Evolutionary conservation across 2,329 filamentous ascomycete genomes (phyloP).

Genomic region (Penicillium paneum): DNA sequence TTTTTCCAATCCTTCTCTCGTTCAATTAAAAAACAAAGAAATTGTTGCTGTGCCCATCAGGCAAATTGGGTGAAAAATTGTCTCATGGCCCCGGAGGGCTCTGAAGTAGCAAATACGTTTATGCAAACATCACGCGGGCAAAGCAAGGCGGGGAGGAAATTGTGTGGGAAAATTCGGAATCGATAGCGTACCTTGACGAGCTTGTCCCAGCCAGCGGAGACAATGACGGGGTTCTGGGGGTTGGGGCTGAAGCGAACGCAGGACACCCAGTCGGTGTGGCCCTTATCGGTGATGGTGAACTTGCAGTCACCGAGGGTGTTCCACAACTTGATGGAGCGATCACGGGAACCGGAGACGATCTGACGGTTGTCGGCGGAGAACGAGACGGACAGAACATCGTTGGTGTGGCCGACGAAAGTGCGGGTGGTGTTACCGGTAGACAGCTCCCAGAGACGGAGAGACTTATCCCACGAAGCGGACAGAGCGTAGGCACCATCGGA

Average conservation of each 20-base stretch:
- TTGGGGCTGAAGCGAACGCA: conserved; percentile 99
- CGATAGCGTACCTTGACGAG: conserved; percentile 87
- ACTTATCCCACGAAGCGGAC: conserved; percentile 99
- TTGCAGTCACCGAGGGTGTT: conserved; percentile 99
- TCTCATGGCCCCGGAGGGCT: conserved; percentile 93
- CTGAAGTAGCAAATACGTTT: conserved; percentile 99
- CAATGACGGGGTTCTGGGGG: conserved; percentile 99
- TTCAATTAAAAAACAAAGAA: conserved; percentile 17
- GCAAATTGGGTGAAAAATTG: conserved; percentile 73
- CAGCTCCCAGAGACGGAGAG: conserved; percentile 98
- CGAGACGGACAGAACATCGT: conserved; percentile 98
- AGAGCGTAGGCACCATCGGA: conserved; percentile 99
- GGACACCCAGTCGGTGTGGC: conserved; percentile 99
- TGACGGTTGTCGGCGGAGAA: conserved; percentile 99
- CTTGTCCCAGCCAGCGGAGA: conserved; percentile 99
- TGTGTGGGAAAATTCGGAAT: conserved; percentile 10
- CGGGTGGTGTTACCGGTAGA: conserved; percentile 95
- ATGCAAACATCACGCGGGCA: conserved; percentile 85
- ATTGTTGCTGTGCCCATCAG: conserved; percentile 37
- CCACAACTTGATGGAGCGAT: conserved; percentile 99
- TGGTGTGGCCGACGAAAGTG: conserved; percentile 98
- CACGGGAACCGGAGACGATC: conserved; percentile 97
- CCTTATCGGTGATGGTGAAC: conserved; percentile 99
- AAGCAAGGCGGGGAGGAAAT: conserved; percentile 16
- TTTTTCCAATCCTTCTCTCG: conserved; percentile 15